Evolutionary conservation across 2,329 filamentous ascomycete genomes (phyloP).

Genomic region (Paramyrothecium sp.): DNA sequence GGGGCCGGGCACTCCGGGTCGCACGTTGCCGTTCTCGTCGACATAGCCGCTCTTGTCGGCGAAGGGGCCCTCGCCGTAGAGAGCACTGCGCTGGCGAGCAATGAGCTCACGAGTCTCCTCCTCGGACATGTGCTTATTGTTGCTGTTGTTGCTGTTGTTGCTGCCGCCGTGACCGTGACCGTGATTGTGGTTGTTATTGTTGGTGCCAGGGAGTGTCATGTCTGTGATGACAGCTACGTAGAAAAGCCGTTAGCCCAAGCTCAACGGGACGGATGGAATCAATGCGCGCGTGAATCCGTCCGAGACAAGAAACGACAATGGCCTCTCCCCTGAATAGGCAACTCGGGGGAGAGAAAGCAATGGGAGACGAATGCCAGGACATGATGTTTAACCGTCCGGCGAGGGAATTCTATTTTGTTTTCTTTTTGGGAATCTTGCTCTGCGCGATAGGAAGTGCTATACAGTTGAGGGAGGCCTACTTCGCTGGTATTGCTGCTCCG

Average conservation of each 20-base stretch:
- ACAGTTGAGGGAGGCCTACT: conserved; percentile 84
- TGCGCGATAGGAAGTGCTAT: conserved; percentile 53
- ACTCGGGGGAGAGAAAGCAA: conserved; percentile 14
- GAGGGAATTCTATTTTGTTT: conserved; percentile 34
- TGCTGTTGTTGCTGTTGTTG: conserved; percentile 12
- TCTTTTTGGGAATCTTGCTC: conserved; percentile 28
- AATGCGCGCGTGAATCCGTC: conserved; percentile 11
- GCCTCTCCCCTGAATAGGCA: conserved; percentile 6
- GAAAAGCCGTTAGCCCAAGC: conserved; percentile 35
- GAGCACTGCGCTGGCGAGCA: conserved; percentile 88
- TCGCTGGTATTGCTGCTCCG: conserved; percentile 99
- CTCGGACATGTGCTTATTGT: conserved; percentile 84
- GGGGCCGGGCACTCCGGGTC: conserved; percentile 65
- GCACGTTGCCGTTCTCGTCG: conserved; percentile 64
- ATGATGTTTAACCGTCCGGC: conserved; percentile 13
- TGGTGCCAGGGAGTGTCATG: conserved; percentile 24
- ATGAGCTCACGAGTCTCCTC: conserved; percentile 95
- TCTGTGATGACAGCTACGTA: conserved; percentile 52
- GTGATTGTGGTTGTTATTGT: conserved; percentile 2
- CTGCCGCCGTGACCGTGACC: conserved; percentile 1
- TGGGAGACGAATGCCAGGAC: conserved; percentile 18
- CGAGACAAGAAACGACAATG: background rate
- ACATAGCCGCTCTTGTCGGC: conserved; percentile 65
- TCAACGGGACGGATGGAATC: conserved; percentile 25
- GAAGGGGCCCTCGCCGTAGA: conserved; percentile 79